Conservation (phyloP, 2,329 filamentous ascomycete species). For the Venturia nashicola region DNA sequence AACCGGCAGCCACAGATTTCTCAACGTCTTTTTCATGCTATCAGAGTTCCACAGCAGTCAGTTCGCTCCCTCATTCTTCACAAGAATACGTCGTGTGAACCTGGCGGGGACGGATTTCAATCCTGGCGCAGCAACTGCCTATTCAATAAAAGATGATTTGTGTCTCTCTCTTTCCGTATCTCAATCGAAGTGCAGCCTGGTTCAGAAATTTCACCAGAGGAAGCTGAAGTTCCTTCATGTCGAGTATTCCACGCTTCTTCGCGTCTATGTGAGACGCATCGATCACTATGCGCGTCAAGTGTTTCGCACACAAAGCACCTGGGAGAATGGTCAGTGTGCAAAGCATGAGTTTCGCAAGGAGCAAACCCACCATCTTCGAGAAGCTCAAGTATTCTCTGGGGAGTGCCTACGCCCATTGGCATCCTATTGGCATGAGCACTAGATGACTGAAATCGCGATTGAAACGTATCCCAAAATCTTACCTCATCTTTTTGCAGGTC, state of each 20-base stretch:
- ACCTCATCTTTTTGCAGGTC: slow-evolving; percentile 54
- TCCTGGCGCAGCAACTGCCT: too few species aligned
- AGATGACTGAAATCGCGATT: neutral
- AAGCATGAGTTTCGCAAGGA: slow-evolving; percentile 18
- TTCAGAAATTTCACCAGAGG: slow-evolving; percentile 64
- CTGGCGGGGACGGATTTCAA: neutral
- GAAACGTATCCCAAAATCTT: slow-evolving; percentile 13
- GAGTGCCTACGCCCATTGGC: slow-evolving; percentile 83
- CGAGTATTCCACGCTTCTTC: slow-evolving; percentile 86
- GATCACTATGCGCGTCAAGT: slow-evolving; percentile 68
- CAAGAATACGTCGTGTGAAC: neutral
- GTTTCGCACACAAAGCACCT: slow-evolving; percentile 51
- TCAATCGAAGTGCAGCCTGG: neutral
- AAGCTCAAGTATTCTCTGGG: slow-evolving; percentile 67
- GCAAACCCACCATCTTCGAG: slow-evolving; percentile 56
- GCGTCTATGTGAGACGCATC: slow-evolving; percentile 89
- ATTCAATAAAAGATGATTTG: neutral
- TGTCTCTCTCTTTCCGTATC: neutral
- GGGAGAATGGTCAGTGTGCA: neutral
- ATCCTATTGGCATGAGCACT: slow-evolving; percentile 39
- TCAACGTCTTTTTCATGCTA: neutral
- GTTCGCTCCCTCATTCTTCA: neutral
- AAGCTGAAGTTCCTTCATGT: slow-evolving; percentile 87
- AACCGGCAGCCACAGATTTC: neutral
- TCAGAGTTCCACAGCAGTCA: neutral